Conservation (phyloP, 768 basidiomycete genomes). For the Phlebiopsis gigantea region DNA sequence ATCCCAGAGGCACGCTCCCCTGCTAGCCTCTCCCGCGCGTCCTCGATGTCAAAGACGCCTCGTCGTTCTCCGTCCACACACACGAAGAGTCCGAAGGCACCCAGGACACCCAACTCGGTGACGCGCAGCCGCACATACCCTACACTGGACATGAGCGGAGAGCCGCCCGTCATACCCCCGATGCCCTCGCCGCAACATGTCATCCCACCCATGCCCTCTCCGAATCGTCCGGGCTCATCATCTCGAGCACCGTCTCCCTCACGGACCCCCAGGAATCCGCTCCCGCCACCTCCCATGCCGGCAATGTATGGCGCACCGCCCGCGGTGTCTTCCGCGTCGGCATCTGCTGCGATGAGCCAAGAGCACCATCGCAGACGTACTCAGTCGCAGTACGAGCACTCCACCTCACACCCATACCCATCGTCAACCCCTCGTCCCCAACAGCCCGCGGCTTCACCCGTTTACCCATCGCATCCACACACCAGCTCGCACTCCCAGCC, state of each 20-base stretch:
- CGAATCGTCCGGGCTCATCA: background rate
- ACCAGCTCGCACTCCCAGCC: background rate
- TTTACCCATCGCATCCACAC: background rate
- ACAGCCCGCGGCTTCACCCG: background rate
- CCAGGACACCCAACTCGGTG: background rate
- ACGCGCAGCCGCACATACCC: conserved; percentile 21
- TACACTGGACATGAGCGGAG: conserved; percentile 1
- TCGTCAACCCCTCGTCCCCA: background rate
- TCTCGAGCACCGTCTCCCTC: conserved; percentile 1
- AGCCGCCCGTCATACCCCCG: conserved; percentile 7
- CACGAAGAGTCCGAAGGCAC: background rate
- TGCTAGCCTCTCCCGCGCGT: conserved; percentile 2
- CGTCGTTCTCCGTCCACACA: conserved; percentile 6
- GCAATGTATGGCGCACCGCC: conserved; percentile 12
- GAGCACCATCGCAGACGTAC: background rate
- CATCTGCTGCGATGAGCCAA: background rate
- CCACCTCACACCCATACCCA: background rate
- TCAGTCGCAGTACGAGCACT: conserved; percentile 1
- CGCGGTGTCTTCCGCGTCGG: conserved; percentile 1
- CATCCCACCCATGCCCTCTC: background rate
- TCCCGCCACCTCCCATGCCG: conserved; percentile 19
- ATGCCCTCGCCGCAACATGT: background rate
- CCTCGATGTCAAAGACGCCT: conserved; percentile 6
- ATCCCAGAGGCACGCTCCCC: conserved; percentile 16
- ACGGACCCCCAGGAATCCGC: conserved; percentile 16